phyloP scores from a whole-genome alignment of 345 rosid species.

The Turritis glabra region DNA sequence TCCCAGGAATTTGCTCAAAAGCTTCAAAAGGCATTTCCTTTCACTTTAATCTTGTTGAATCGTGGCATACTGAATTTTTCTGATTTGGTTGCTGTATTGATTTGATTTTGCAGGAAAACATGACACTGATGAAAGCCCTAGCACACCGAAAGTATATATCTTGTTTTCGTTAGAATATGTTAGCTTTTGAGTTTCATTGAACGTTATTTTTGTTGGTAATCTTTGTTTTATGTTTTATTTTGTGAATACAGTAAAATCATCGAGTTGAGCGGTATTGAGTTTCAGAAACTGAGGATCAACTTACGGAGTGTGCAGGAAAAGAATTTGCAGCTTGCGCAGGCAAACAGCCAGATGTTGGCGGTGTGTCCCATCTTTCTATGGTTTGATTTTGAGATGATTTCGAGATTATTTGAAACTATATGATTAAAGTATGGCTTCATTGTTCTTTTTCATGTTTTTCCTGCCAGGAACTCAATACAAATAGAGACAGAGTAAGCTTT shows the following conservation, averaged over 20 bases:
- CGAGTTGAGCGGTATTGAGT: conserved; percentile 54
- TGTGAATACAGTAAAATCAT: conserved; percentile 53
- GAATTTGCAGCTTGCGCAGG: conserved; percentile 66
- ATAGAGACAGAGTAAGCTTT: conserved; percentile 61
- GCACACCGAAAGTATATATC: conserved; percentile 58
- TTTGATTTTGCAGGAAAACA: conserved; percentile 52
- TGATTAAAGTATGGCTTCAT: conserved; percentile 6
- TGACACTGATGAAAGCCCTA: conserved; percentile 52
- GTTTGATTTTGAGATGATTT: conserved; percentile 26
- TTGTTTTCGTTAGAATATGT: conserved; percentile 2
- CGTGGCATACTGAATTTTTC: neutral
- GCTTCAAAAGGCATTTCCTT: conserved; percentile 52
- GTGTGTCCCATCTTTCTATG: conserved; percentile 40
- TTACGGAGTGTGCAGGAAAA: conserved; percentile 63
- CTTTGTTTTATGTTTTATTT: neutral
- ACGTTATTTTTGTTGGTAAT: neutral
- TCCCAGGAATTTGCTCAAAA: conserved; percentile 47
- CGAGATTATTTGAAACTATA: neutral
- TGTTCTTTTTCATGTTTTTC: conserved; percentile 28
- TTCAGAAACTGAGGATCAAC: conserved; percentile 60
- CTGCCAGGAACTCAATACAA: conserved; percentile 71
- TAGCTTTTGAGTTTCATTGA: conserved; percentile 20
- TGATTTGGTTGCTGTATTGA: conserved; percentile 20
- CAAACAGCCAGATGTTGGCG: conserved; percentile 63
- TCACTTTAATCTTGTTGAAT: neutral